Evolutionary conservation across 2,329 filamentous ascomycete genomes (phyloP).

Genomic region (Metarhizium anisopliae): DNA sequence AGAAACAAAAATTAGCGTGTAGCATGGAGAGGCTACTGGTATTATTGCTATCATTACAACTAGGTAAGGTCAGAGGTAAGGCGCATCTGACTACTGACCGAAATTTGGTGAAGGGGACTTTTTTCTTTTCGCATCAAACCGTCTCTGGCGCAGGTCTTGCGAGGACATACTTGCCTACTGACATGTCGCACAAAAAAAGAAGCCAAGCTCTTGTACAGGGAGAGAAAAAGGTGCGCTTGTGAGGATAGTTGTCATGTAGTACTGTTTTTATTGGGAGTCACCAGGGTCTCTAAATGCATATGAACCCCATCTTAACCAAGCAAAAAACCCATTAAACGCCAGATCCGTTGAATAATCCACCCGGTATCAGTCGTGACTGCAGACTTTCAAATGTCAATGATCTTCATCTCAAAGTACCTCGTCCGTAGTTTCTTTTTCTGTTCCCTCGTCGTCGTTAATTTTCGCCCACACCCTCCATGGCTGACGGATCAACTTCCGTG

Average conservation of each 20-base stretch:
- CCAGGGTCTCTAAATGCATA: conserved; percentile 13
- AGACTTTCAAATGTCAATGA: conserved; percentile 5
- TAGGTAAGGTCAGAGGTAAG: conserved; percentile 52
- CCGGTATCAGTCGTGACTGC: conserved; percentile 26
- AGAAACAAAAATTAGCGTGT: conserved; percentile 5
- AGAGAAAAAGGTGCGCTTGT: neutral
- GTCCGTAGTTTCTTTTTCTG: neutral
- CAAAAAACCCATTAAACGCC: conserved; percentile 26
- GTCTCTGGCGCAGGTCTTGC: neutral
- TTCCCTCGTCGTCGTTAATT: conserved; percentile 8
- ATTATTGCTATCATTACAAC: conserved; percentile 5
- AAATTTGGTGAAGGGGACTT: conserved; percentile 1
- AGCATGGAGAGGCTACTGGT: conserved; percentile 3
- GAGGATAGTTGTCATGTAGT: neutral
- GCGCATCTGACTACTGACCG: conserved; percentile 28
- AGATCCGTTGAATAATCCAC: conserved; percentile 22
- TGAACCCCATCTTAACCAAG: conserved; percentile 6
- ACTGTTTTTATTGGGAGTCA: conserved; percentile 10
- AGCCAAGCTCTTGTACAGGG: neutral
- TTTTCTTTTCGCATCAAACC: neutral
- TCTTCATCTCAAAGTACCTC: neutral
- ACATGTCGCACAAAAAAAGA: neutral
- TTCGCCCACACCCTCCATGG: conserved; percentile 28
- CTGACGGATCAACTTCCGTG: conserved; percentile 39
- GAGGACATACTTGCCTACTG: neutral